These are phyloP conservation scores for Metarhizium robertsii DNA, from an alignment of 2,329 filamentous ascomycete species.

Conservation along the genomic window DNA sequence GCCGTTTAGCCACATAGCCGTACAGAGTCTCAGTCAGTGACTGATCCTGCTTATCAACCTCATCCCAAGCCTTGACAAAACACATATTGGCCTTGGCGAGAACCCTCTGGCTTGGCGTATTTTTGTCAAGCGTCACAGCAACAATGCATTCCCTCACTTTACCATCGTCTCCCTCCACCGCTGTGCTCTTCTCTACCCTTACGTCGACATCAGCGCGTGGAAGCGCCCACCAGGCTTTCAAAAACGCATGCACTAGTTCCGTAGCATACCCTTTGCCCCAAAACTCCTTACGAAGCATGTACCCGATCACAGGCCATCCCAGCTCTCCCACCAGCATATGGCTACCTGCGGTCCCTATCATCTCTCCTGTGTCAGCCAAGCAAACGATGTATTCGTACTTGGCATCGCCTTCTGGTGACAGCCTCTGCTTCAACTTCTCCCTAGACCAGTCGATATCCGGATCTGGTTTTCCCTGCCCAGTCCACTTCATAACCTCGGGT, in stretches of 20 bases:
- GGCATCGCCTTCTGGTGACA: constrained; percentile 39
- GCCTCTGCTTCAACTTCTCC: constrained; percentile 26
- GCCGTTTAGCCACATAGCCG: constrained; percentile 11
- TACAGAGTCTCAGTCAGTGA: constrained; percentile 12
- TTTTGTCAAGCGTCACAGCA: constrained; percentile 38
- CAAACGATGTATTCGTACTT: constrained; percentile 50
- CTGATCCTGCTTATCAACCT: constrained; percentile 15
- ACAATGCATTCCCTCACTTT: constrained; percentile 27
- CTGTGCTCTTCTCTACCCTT: constrained; percentile 30
- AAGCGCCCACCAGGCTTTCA: constrained; percentile 38
- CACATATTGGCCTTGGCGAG: constrained; percentile 39
- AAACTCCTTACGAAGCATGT: constrained; percentile 41
- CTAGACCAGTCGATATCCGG: constrained; percentile 32
- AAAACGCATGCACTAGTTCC: constrained; percentile 41
- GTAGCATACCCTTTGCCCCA: constrained; percentile 51
- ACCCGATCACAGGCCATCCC: constrained; percentile 51
- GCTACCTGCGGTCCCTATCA: constrained; percentile 42
- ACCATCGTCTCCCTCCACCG: constrained; percentile 20
- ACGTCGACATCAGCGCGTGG: constrained; percentile 35
- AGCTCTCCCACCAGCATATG: constrained; percentile 23
- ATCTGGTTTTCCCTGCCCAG: constrained; percentile 33
- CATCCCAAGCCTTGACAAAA: constrained; percentile 30
- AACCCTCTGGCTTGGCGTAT: constrained; percentile 45
- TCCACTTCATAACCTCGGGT: constrained; percentile 55
- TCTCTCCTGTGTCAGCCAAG: constrained; percentile 33